A percentile compares a stretch with the other conserved stretches of the same genome.
These are phyloP conservation scores for Colletotrichum tamarilloi DNA, from an alignment of 2,329 filamentous ascomycete genomes.

Conservation along the genomic window DNA sequence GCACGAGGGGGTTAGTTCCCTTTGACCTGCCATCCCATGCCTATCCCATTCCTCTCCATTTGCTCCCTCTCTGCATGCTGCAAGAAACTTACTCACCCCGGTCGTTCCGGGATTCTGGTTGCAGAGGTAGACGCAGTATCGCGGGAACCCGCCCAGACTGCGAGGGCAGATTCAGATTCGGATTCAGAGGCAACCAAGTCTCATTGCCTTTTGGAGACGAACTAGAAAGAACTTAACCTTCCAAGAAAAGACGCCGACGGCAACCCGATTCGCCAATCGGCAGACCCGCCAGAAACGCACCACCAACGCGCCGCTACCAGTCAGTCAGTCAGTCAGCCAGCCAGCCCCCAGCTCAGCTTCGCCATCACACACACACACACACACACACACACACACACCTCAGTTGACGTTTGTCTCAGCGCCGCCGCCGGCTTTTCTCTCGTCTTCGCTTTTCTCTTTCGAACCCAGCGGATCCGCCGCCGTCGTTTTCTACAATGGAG, in stretches of 20 bases:
- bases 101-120: neutral
- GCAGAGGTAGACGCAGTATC: neutral
- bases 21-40: slow-evolving; percentile 10
- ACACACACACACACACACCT: neutral
- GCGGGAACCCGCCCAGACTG: neutral
- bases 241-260: neutral
- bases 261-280: slow-evolving; percentile 1
- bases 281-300: neutral
- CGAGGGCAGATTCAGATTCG: neutral
- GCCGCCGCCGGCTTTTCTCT: neutral
- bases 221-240: neutral
- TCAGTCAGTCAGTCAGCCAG: slow-evolving; percentile 12
- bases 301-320: slow-evolving; percentile 5
- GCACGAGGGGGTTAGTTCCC: neutral
- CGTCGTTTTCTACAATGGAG: neutral
- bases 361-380: slow-evolving; percentile 15
- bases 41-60: slow-evolving; percentile 9
- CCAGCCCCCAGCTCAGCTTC: slow-evolving; percentile 8
- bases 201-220: neutral
- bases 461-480: neutral
- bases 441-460: neutral
- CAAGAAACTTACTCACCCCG: neutral
- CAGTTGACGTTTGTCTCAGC: slow-evolving; percentile 20
- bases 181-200: neutral
- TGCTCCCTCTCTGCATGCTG: neutral